These are phyloP conservation scores for Penicillium psychrofluorescens DNA, from an alignment of 495 filamentous ascomycete species.

Conservation along the genomic window DNA sequence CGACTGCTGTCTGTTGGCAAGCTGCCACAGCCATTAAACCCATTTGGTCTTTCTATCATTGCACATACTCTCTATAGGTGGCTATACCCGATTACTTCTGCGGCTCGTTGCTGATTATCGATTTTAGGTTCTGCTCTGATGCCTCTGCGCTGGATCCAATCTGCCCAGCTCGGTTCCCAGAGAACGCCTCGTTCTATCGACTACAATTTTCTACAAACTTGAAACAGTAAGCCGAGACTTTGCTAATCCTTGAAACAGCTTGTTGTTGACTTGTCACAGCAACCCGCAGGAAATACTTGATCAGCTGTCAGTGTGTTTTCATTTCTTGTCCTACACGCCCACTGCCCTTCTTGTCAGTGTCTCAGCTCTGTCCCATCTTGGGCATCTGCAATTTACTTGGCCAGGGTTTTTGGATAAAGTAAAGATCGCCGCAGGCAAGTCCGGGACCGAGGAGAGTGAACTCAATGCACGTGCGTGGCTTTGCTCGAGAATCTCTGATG, in stretches of 20 bases:
- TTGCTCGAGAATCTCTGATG: not conserved
- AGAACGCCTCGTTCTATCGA: conserved; percentile 1
- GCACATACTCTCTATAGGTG: conserved; percentile 3
- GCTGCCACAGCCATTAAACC: conserved; percentile 1
- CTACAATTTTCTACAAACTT: not conserved
- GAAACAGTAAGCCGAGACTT: not conserved
- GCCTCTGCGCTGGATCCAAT: conserved; percentile 1
- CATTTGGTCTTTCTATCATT: conserved; percentile 1
- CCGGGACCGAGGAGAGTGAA: conserved; percentile 2
- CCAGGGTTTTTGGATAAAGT: conserved; percentile 2
- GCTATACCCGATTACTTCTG: not conserved
- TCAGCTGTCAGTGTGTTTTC: conserved; percentile 1
- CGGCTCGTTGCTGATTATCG: not conserved
- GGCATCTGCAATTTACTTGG: conserved; percentile 5
- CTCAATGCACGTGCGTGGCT: not conserved
- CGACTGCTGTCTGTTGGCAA: conserved; percentile 1
- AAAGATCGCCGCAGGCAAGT: conserved; percentile 2
- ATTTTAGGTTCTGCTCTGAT: conserved; percentile 1
- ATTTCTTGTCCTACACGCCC: conserved; percentile 2
- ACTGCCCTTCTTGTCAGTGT: conserved; percentile 3
- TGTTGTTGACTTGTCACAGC: conserved; percentile 1
- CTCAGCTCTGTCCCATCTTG: conserved; percentile 3
- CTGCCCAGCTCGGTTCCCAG: not conserved
- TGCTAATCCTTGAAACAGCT: not conserved
- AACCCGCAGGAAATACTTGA: conserved; percentile 3